These are phyloP conservation scores for Podospora comata DNA, from an alignment of 495 filamentous ascomycete species.

Conservation along the genomic window DNA sequence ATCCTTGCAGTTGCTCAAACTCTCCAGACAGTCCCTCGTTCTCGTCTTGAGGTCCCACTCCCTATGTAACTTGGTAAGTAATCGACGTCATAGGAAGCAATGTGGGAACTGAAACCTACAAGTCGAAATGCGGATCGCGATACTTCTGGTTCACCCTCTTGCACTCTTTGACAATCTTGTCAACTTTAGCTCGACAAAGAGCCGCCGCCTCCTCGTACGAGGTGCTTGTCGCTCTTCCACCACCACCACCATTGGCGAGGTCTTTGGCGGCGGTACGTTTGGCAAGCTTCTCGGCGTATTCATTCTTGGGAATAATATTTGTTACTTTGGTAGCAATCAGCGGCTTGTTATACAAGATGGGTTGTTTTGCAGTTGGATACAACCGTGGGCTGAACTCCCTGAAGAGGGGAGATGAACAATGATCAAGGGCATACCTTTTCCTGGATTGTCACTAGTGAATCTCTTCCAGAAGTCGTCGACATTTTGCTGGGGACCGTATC, in stretches of 20 bases:
- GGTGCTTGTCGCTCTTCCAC: slow-evolving; percentile 43
- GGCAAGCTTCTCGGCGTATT: slow-evolving; percentile 63
- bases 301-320: slow-evolving; percentile 70
- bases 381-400: background rate
- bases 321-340: slow-evolving; percentile 48
- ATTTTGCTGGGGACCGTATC: slow-evolving; percentile 60
- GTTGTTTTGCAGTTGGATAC: background rate
- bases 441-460: slow-evolving; percentile 64
- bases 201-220: slow-evolving; percentile 71
- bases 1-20: slow-evolving; percentile 43
- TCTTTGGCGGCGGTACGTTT: slow-evolving; percentile 51
- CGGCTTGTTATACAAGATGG: background rate
- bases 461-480: slow-evolving; percentile 77
- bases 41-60: slow-evolving; percentile 70
- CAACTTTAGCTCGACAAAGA: slow-evolving; percentile 70
- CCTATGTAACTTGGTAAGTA: background rate
- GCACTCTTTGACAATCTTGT: slow-evolving; percentile 80
- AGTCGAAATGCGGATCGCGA: slow-evolving; percentile 82
- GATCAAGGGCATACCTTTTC: slow-evolving; percentile 40
- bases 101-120: slow-evolving; percentile 29
- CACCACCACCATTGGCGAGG: slow-evolving; percentile 21
- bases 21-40: slow-evolving; percentile 59
- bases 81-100: too few relatives aligned
- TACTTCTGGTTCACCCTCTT: slow-evolving; percentile 85
- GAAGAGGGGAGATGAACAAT: background rate